phyloP scores from a whole-genome alignment of 129 eudicot genomes.

The Cynara cardunculus region DNA sequence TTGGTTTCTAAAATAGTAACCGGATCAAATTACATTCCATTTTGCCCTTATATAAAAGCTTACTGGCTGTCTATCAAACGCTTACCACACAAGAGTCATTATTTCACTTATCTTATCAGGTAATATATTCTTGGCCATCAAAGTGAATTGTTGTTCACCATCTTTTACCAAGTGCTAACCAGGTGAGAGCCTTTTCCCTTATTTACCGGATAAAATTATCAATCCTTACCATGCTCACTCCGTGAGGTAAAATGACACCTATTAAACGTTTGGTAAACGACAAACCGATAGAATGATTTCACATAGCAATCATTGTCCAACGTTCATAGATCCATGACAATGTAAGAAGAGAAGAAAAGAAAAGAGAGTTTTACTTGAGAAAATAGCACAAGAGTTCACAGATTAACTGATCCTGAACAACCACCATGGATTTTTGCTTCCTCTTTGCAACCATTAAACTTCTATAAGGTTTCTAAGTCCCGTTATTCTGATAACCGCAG shows the following conservation, averaged over 20 bases:
- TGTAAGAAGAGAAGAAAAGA: not conserved
- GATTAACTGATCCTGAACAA: not conserved
- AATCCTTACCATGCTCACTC: not conserved
- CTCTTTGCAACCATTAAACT: not conserved
- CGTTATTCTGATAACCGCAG: not conserved
- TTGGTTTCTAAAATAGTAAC: too few species aligned
- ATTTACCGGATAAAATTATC: not conserved
- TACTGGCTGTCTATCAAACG: too few species aligned
- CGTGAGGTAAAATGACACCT: not conserved
- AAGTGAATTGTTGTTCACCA: too few species aligned
- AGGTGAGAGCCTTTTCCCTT: not conserved
- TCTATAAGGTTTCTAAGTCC: not conserved
- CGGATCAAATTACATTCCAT: too few species aligned
- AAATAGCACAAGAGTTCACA: not conserved
- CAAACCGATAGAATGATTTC: not conserved
- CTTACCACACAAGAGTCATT: too few species aligned
- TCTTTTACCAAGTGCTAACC: not conserved
- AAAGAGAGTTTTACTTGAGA: not conserved
- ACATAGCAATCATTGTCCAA: not conserved
- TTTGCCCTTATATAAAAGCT: too few species aligned
- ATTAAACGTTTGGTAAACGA: not conserved
- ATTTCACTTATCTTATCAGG: too few species aligned
- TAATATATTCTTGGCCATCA: too few species aligned
- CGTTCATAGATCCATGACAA: not conserved
- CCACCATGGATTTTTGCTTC: not conserved